These are phyloP conservation scores for Hanseniaspora sp. DNA, from an alignment of 1,139 yeast species.

Conservation along the genomic window DNA sequence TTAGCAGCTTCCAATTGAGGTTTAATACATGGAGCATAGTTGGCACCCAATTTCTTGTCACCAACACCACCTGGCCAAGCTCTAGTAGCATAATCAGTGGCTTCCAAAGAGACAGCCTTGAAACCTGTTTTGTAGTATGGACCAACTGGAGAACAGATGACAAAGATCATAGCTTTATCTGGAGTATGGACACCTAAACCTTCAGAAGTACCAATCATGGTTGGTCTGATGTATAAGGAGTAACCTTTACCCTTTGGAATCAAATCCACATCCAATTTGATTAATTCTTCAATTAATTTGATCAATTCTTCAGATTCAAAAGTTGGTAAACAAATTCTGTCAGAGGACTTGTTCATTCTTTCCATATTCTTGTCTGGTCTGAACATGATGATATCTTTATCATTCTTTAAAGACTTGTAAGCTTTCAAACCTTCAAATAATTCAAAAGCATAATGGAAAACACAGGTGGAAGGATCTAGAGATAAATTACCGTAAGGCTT, in stretches of 20 bases:
- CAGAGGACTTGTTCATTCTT: constrained; percentile 80
- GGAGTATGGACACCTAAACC: constrained; percentile 79
- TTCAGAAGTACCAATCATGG: constrained; percentile 82
- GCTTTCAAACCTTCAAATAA: constrained; percentile 96
- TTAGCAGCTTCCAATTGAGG: constrained; percentile 83
- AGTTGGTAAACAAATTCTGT: constrained; percentile 73
- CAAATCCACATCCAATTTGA: constrained; percentile 59
- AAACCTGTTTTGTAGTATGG: constrained; percentile 84
- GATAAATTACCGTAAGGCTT: constrained; percentile 67
- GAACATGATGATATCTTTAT: constrained; percentile 54
- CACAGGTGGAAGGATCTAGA: constrained; percentile 79
- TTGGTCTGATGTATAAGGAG: constrained; percentile 86
- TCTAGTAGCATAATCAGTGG: constrained; percentile 87
- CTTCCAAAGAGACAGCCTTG: constrained; percentile 87
- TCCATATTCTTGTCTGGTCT: constrained; percentile 86
- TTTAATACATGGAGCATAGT: constrained; percentile 87
- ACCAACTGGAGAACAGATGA: constrained; percentile 91
- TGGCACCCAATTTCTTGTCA: constrained; percentile 90
- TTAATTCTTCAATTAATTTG: constrained; percentile 62
- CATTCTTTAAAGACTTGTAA: constrained; percentile 56
- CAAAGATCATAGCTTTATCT: constrained; percentile 64
- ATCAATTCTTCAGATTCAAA: constrained; percentile 70
- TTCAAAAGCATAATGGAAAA: constrained; percentile 89
- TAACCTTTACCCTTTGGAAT: constrained; percentile 80
- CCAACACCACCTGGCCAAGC: constrained; percentile 99